Evolutionary conservation across 2,329 filamentous ascomycete genomes (phyloP), one percentile per base, ranked within the genome.

Genomic region (Sporothrix mexicana): DNA sequence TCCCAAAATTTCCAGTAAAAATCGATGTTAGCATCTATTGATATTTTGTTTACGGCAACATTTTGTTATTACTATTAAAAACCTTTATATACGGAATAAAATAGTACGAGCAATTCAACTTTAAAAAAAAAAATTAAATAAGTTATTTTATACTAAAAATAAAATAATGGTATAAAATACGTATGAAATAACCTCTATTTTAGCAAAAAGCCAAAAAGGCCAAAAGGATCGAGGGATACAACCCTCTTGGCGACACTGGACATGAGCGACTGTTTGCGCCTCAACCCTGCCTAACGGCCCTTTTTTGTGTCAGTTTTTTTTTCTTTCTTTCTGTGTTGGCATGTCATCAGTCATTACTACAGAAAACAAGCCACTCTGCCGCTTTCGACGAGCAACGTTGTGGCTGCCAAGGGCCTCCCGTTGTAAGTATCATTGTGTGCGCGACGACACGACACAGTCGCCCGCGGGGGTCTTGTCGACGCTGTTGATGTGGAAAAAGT

Each of bases 401-500:
- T 62, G 36, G 59, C 59, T 55, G 36, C 59, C 59, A 13, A 62
- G 59, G n/a, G 30, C 30, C 30, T 36, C 30, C 30, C 30, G 30
- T 36, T n/a, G n/a, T n/a, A n/a, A n/a, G n/a, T n/a, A n/a, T n/a
- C n/a, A n/a, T n/a, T n/a, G n/a, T n/a, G n/a, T n/a, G n/a, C n/a
- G 84, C 0, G 84, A 82, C 0, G 86, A 89, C n/a, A 90, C 81
- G 12, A 89, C 77, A 72, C 86, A 90, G 76, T 89, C 85, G 4
- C 85, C 85, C 0, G 81, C 75, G 0, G 78, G 76, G 70, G 84
- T 83, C 76, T 88, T 87, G 76, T 87, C 84, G 41, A 89, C 79
- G 49, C 85, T 85, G 79, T 88, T 88, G 78, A 89, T 84, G 77
- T 88, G 86, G 77, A 88, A 88, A 74, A 84, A 88, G 77, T 89